Conservation (phyloP, 805 yeast species). For the Wickerhamiella galacta region DNA sequence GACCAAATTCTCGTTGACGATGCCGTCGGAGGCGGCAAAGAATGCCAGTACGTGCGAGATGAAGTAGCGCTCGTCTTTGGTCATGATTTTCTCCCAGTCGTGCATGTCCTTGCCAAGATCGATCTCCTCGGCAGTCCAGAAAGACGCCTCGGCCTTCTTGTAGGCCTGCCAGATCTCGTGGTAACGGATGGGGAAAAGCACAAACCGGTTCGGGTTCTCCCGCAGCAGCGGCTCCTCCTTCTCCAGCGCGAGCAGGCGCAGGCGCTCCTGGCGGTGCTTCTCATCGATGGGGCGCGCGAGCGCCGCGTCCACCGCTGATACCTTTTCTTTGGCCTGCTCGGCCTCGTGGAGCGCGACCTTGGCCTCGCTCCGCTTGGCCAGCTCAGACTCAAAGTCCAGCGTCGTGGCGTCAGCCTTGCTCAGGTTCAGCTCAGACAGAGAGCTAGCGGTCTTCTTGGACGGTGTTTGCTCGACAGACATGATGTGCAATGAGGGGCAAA, state of each 20-base stretch:
- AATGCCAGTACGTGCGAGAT: slow-evolving; percentile 87
- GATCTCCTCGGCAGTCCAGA: slow-evolving; percentile 99
- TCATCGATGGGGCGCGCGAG: slow-evolving; percentile 12
- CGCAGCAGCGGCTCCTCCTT: slow-evolving; percentile 73
- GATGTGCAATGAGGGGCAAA: too few relatives aligned
- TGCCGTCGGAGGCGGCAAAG: slow-evolving; percentile 98
- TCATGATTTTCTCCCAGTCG: slow-evolving; percentile 86
- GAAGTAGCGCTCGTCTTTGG: slow-evolving; percentile 82
- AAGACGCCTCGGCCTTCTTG: slow-evolving; percentile 97
- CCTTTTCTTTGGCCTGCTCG: slow-evolving; percentile 22
- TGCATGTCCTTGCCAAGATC: slow-evolving; percentile 80
- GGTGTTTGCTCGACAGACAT: slow-evolving; percentile 33
- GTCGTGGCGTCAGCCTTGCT: slow-evolving; percentile 13
- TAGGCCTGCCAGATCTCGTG: slow-evolving; percentile 98
- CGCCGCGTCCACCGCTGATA: slow-evolving; percentile 7
- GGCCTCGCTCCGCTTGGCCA: slow-evolving; percentile 6
- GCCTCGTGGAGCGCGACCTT: slow-evolving; percentile 26
- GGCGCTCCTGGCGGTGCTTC: slow-evolving; percentile 18
- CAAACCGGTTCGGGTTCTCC: slow-evolving; percentile 80
- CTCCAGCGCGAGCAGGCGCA: slow-evolving; percentile 51
- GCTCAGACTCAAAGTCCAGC: slow-evolving; percentile 10
- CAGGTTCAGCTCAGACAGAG: slow-evolving; percentile 36
- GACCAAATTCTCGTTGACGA: slow-evolving; percentile 92
- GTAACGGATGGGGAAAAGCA: slow-evolving; percentile 88
- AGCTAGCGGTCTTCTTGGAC: slow-evolving; percentile 45